Base-by-base conservation (phyloP, 148 eudicot genomes). In the Hydrangea macrophylla region DNA sequence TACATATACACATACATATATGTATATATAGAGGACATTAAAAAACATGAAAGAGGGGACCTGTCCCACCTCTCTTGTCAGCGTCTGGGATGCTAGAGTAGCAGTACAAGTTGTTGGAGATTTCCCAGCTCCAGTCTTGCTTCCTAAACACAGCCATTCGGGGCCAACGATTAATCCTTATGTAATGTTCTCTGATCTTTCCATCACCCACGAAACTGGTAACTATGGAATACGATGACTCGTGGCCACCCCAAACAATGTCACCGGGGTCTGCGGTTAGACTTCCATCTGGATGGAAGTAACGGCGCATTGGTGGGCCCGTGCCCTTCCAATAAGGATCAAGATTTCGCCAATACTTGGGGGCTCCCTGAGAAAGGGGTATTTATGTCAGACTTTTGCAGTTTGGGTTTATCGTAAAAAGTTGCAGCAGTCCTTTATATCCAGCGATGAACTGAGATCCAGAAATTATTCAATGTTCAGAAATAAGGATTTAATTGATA, bases 161-260 rank as follows among this genome's bases (percentile, higher is more conserved):
- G 12, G 92, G 96, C 98, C 96, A 88, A 2, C 92, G 83, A 81
- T 90, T 90, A 17, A 92, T 83, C 77, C 98, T 88, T 42, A 92
- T 92, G 30, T 90, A 90, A 75, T 92, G 90, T 45, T 81, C 90
- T 65, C 96, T 73, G 27, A 92, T 83, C 45, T 69, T 76, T 39
- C 90, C 85, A 23, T 81, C 78, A 11, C 53, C 80, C 35, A 74
- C 30, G 23, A 81, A 32, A 32, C 92, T 75, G 22, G 94, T 88
- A 26, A 92, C 88, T 1, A 86, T 62, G 10, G 86, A 79, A 67
- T 88, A 92, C 44, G 85, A 71, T 26, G 88, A 77, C 76, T 87
- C 98, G 26, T 92, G 96, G 33, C 98, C 98, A 9, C 98, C 96
- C 96, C 96, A 92, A 27, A 90, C 90, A 65, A 60, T 66, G 75